These are phyloP conservation scores for Aspergillus sp. DNA, from an alignment of 2,329 filamentous ascomycete genomes.

Conservation along the genomic window DNA sequence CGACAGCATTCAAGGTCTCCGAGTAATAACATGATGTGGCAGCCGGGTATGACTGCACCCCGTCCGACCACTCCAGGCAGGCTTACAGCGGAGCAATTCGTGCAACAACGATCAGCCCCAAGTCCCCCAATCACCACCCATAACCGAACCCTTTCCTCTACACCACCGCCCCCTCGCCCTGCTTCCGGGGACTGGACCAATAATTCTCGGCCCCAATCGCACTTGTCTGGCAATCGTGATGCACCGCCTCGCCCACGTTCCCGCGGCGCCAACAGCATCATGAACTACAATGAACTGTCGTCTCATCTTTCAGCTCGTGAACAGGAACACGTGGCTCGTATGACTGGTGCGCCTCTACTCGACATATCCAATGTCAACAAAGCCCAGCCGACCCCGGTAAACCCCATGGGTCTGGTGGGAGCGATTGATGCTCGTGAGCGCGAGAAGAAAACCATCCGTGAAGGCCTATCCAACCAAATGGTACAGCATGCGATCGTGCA, in stretches of 20 bases:
- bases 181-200: slow-evolving; percentile 44
- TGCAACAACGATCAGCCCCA: slow-evolving; percentile 71
- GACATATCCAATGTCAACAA: slow-evolving; percentile 61
- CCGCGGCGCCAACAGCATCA: slow-evolving; percentile 56
- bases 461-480: slow-evolving; percentile 68
- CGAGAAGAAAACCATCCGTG: slow-evolving; percentile 71
- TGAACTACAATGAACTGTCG: slow-evolving; percentile 56
- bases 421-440: slow-evolving; percentile 79
- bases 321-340: slow-evolving; percentile 82
- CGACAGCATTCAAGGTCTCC: slow-evolving; percentile 43
- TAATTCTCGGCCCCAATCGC: slow-evolving; percentile 36
- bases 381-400: slow-evolving; percentile 51
- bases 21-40: slow-evolving; percentile 69
- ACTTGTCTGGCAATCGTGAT: slow-evolving; percentile 31
- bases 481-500: slow-evolving; percentile 74
- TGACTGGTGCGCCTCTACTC: slow-evolving; percentile 76
- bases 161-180: slow-evolving; percentile 39
- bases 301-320: slow-evolving; percentile 77
- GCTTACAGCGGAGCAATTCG: slow-evolving; percentile 81
- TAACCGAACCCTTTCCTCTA: slow-evolving; percentile 60
- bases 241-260: slow-evolving; percentile 49
- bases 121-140: slow-evolving; percentile 61
- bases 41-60: slow-evolving; percentile 63
- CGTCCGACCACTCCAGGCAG: slow-evolving; percentile 53
- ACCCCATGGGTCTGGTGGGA: slow-evolving; percentile 68